phyloP scores from a whole-genome alignment of 208 protist species.

The Crithidia sp. region DNA sequence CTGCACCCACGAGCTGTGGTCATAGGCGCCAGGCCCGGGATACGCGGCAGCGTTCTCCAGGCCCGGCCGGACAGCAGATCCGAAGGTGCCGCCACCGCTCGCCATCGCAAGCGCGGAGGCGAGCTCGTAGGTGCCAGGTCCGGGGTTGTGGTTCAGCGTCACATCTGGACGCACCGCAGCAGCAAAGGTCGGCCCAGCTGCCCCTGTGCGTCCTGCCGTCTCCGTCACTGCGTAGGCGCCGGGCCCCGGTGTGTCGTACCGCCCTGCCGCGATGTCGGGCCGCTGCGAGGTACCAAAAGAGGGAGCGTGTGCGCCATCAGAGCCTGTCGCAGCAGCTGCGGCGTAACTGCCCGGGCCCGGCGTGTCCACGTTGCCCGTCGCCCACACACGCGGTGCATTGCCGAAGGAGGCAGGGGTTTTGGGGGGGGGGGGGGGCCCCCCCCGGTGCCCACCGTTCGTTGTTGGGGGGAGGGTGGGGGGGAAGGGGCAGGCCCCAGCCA shows the following conservation, averaged over 20 bases:
- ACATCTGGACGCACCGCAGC: background rate
- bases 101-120: background rate
- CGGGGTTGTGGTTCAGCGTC: conserved; percentile 18
- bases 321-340: background rate
- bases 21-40: conserved; percentile 54
- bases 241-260: conserved; percentile 24
- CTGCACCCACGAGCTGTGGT: conserved; percentile 5
- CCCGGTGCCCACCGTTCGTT: too few relatives aligned
- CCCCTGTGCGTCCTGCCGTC: background rate
- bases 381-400: conserved; percentile 13
- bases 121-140: conserved; percentile 25
- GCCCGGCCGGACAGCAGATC: background rate
- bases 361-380: conserved; percentile 9
- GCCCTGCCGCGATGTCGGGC: conserved; percentile 9
- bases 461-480: background rate
- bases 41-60: conserved; percentile 13
- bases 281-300: conserved; percentile 16
- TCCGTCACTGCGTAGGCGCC: conserved; percentile 4
- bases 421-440: too few relatives aligned
- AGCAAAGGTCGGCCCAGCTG: conserved; percentile 4
- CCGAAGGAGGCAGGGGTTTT: background rate
- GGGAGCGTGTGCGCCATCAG: background rate
- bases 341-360: conserved; percentile 41
- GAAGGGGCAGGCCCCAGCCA: conserved; percentile 33
- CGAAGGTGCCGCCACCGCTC: background rate